A percentile compares a stretch with the other conserved stretches of the same genome.
Evolutionary conservation across 2,329 filamentous ascomycete genomes (phyloP).

Genomic region (Cladophialophora psammophila): DNA sequence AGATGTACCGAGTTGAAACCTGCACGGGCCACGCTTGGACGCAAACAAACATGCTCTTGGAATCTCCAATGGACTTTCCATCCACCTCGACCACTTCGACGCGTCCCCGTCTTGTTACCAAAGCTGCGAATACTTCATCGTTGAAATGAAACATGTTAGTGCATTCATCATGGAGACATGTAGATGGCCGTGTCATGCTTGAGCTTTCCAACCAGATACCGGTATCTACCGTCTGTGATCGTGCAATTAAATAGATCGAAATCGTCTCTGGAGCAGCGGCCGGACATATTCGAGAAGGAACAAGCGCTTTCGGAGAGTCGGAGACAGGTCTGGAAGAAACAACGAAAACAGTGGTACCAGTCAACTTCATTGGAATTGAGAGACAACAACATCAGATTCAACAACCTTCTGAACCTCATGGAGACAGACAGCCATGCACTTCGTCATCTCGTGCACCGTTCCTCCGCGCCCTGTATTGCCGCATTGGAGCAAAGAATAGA

Average conservation of each 20-base stretch:
- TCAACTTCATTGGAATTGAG: neutral
- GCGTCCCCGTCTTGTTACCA: neutral
- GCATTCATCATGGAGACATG: neutral
- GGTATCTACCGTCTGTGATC: too few species aligned
- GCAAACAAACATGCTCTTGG: too few species aligned
- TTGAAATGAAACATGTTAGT: neutral
- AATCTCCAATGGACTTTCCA: neutral
- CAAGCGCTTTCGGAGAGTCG: too few species aligned
- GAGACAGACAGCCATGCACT: neutral
- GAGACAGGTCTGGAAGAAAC: neutral
- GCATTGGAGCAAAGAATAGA: conserved; percentile 5
- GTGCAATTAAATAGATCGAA: too few species aligned
- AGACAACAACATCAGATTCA: neutral
- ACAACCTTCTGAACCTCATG: conserved; percentile 1
- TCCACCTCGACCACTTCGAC: neutral
- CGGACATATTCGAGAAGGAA: too few species aligned
- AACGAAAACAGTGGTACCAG: neutral
- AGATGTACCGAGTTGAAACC: too few species aligned
- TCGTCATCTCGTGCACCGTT: conserved; percentile 2
- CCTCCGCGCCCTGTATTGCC: neutral
- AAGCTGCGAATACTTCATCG: neutral
- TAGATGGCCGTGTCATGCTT: neutral
- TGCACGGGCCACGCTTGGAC: too few species aligned
- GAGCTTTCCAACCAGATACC: neutral
- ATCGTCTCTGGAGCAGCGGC: too few species aligned